Percentiles rank a stretch among this genome's conserved stretches.
phyloP scores from a whole-genome alignment of 2,329 filamentous ascomycete genomes.

The Trichoderma guizhouense region DNA sequence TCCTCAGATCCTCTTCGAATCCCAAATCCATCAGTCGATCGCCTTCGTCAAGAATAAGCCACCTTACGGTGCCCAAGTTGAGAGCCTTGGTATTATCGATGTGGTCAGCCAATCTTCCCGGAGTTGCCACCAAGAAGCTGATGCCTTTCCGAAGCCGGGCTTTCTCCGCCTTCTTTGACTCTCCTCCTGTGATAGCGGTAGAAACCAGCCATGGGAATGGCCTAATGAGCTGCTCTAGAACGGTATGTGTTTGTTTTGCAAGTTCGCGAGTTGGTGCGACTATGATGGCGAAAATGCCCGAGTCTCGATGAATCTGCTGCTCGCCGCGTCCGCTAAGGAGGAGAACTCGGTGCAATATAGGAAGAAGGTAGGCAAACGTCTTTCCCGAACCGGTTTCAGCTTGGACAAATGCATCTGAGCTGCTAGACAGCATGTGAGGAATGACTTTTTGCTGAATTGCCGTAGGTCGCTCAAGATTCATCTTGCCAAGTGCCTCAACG shows the following conservation, averaged over 20 bases:
- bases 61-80: constrained; percentile 83
- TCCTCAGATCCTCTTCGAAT: constrained; percentile 90
- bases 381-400: constrained; percentile 97
- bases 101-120: constrained; percentile 86
- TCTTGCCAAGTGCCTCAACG: constrained; percentile 80
- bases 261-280: constrained; percentile 90
- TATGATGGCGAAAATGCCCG: constrained; percentile 90
- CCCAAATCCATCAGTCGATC: constrained; percentile 98
- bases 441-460: constrained; percentile 92
- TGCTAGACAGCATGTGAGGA: constrained; percentile 71
- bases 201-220: constrained; percentile 93
- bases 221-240: constrained; percentile 80
- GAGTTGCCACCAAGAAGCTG: constrained; percentile 94
- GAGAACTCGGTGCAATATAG: constrained; percentile 85
- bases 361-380: constrained; percentile 91
- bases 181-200: constrained; percentile 72
- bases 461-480: constrained; percentile 85
- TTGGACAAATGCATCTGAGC: constrained; percentile 91
- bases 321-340: constrained; percentile 61
- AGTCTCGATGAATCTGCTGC: constrained; percentile 69
- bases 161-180: constrained; percentile 78
- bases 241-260: constrained; percentile 87
- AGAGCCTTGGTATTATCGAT: constrained; percentile 87
- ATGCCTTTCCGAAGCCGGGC: constrained; percentile 89
- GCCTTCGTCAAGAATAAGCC: constrained; percentile 93